Base-by-base conservation (phyloP, 345 rosid species). In the Salix koriyanagi region DNA sequence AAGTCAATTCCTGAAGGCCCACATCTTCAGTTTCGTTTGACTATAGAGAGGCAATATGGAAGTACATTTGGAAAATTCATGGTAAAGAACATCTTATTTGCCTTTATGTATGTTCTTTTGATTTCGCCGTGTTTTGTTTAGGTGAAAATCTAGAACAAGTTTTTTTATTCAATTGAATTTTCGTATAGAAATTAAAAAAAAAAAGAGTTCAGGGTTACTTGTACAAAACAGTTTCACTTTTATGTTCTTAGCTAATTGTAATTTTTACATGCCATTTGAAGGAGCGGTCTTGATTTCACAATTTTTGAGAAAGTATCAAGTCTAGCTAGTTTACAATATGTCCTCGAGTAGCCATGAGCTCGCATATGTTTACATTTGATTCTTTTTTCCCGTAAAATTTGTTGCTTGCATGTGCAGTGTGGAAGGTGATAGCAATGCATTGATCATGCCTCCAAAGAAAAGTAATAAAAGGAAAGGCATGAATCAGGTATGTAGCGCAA, bases 351-450 rank as follows among this genome's bases (percentile, higher is more conserved):
- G 18, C 52, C 18, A 14, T 14, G 52, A 3, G 52, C 52, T 14
- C 1, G 18, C 18, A 46, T 13, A 46, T 46, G 52, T 46, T 46
- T 46, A 46, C 52, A 0, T 46, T 46, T 12, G 52, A 14, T 4
- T 46, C 4, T 14, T 46, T 46, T 46, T 14, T 1, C 18, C 5
- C 18, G 1, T 46, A 46, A 46, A 46, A 46, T 13, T 32, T 16
- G 18, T 52, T 67, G 42, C 61, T 73, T 79, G 54, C 48, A 32
- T 70, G 71, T 77, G 62, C 69, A 88, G 88, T 71, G 69, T 48
- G 74, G 80, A 70, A 75, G 87, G 81, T 18, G 91, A 87, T 79
- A 78, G 88, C 88, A 92, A 90, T 84, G 87, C 86, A 26, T 28
- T 83, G 30, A 79, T 92, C 30, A 75, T 90, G 84, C 90, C 91